Evolutionary conservation across 768 basidiomycete genomes (phyloP).

Genomic region (Suillus plorans): DNA sequence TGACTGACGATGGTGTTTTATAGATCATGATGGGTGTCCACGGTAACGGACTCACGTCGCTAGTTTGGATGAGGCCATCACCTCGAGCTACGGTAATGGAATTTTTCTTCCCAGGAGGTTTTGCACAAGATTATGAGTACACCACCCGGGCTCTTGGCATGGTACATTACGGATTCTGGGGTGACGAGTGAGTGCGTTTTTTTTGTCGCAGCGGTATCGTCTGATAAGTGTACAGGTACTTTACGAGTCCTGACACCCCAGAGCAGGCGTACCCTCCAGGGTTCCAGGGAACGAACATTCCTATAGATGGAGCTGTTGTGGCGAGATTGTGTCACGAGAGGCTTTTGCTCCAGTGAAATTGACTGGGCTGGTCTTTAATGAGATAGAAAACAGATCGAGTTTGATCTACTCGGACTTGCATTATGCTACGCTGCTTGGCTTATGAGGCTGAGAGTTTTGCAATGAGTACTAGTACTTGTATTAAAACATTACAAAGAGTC

Average conservation of each 20-base stretch:
- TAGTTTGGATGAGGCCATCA: constrained; percentile 90
- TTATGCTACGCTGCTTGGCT: not conserved
- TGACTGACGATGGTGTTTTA: constrained; percentile 2
- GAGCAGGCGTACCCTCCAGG: constrained; percentile 74
- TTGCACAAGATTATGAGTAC: constrained; percentile 84
- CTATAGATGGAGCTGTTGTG: constrained; percentile 71
- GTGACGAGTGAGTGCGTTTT: constrained; percentile 47
- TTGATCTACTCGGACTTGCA: not conserved
- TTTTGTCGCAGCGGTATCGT: not conserved
- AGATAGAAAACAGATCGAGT: not conserved
- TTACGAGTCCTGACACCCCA: constrained; percentile 74
- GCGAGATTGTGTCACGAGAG: constrained; percentile 59
- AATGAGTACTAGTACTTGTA: not conserved
- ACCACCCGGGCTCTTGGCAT: constrained; percentile 83
- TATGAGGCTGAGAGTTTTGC: not conserved
- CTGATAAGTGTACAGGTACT: constrained; percentile 44
- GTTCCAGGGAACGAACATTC: constrained; percentile 88
- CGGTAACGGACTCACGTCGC: constrained; percentile 85
- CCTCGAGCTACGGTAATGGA: constrained; percentile 87
- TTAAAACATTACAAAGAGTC: not conserved
- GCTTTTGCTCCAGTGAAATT: constrained; percentile 24
- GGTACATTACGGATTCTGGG: constrained; percentile 85
- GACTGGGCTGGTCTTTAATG: not conserved
- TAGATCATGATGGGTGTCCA: constrained; percentile 96
- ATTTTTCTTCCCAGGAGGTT: constrained; percentile 84